phyloP scores from a whole-genome alignment of 2,329 filamentous ascomycete species.

The Cryphonectria nitschkei region DNA sequence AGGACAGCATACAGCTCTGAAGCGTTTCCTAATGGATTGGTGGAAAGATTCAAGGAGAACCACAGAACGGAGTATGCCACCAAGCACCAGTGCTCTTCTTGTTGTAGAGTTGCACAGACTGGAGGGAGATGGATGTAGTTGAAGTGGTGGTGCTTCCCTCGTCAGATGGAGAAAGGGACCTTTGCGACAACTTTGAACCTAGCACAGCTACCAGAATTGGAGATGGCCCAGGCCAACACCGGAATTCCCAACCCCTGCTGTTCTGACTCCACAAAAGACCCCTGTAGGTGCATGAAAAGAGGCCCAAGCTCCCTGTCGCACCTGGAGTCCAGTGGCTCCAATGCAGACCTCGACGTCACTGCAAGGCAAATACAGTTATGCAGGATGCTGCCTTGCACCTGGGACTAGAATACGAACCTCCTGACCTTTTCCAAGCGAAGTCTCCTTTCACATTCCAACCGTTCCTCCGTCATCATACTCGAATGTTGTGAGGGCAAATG shows the following conservation, averaged over 20 bases:
- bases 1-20: conserved; percentile 14
- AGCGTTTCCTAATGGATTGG: not conserved
- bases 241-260: not conserved
- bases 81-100: not conserved
- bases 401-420: conserved; percentile 4
- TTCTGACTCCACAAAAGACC: not conserved
- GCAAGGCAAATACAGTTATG: not conserved
- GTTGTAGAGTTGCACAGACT: not conserved
- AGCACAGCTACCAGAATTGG: conserved; percentile 13
- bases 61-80: not conserved
- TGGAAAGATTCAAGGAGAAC: not conserved
- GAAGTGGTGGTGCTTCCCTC: not conserved
- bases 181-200: not conserved
- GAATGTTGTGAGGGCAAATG: not conserved
- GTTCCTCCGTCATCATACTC: not conserved
- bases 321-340: conserved; percentile 9
- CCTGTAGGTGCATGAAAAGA: conserved; percentile 12
- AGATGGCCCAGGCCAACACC: conserved; percentile 10
- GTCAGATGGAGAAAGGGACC: not conserved
- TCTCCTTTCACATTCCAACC: conserved; percentile 2
- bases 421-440: not conserved
- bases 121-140: not conserved
- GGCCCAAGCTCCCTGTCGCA: conserved; percentile 27
- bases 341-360: conserved; percentile 9
- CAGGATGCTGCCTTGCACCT: not conserved